Evolutionary conservation across 768 basidiomycete genomes (phyloP).

Genomic region (Amanita fuliginea): DNA sequence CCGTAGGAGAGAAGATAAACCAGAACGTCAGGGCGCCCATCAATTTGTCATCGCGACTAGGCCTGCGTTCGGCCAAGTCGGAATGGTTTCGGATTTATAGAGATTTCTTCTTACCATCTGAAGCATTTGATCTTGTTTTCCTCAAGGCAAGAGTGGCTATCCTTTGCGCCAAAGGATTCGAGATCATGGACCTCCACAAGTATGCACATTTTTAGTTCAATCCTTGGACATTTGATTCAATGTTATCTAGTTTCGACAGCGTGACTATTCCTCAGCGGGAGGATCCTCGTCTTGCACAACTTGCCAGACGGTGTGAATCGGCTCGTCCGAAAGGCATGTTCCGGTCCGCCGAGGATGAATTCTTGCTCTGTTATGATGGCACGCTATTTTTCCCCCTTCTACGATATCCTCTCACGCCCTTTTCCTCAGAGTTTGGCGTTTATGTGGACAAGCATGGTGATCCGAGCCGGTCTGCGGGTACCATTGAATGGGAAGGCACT

Average conservation of each 20-base stretch:
- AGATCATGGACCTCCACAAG: slow-evolving; percentile 95
- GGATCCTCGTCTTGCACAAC: slow-evolving; percentile 44
- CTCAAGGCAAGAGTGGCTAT: slow-evolving; percentile 90
- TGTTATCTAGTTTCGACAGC: slow-evolving; percentile 53
- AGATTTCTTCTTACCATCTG: slow-evolving; percentile 89
- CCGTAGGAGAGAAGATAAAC: slow-evolving; percentile 83
- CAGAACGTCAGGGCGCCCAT: slow-evolving; percentile 63
- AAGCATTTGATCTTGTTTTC: slow-evolving; percentile 86
- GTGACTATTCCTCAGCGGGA: slow-evolving; percentile 81
- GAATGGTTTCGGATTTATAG: slow-evolving; percentile 96
- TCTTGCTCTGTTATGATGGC: slow-evolving; percentile 86
- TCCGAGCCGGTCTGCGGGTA: slow-evolving; percentile 55
- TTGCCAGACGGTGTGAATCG: slow-evolving; percentile 73
- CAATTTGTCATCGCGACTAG: slow-evolving; percentile 62
- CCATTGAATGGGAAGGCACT: slow-evolving; percentile 92
- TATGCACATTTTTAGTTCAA: slow-evolving; percentile 30
- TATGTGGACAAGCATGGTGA: slow-evolving; percentile 91
- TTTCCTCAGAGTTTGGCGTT: slow-evolving; percentile 66
- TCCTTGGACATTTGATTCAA: background rate
- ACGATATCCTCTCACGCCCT: background rate
- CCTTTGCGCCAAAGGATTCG: slow-evolving; percentile 88
- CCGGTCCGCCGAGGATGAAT: slow-evolving; percentile 77
- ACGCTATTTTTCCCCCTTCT: slow-evolving; percentile 10
- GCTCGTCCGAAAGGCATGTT: slow-evolving; percentile 86
- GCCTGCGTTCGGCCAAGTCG: slow-evolving; percentile 68